Percentiles rank a stretch among this genome's conserved stretches.
phyloP scores from a whole-genome alignment of 225 moss, liverwort and hornwort species.

The Takakia lepidozioides region DNA sequence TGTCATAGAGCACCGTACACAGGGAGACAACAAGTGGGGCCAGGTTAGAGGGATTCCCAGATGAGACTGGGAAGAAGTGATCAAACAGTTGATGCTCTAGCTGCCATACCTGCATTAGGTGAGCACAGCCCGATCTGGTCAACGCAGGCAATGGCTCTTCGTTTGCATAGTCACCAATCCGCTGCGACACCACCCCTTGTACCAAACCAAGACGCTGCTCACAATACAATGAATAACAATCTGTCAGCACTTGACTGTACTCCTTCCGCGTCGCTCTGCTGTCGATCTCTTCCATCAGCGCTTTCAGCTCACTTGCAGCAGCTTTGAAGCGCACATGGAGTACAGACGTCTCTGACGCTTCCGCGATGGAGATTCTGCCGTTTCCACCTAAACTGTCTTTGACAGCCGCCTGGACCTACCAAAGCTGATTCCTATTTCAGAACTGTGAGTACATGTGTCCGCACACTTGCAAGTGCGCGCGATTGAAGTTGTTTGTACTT shows the following conservation, averaged over 20 bases:
- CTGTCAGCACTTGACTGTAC: constrained; percentile 33
- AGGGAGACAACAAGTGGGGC: constrained; percentile 43
- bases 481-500: constrained; percentile 94
- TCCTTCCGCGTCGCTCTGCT: constrained; percentile 45
- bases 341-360: constrained; percentile 91
- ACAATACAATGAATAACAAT: constrained; percentile 47
- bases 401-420: constrained; percentile 89
- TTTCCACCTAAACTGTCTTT: too few relatives aligned
- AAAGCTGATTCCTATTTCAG: constrained; percentile 64
- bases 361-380: too few relatives aligned
- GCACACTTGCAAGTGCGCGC: constrained; percentile 84
- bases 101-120: constrained; percentile 61
- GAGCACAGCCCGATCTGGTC: constrained; percentile 96
- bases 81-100: constrained; percentile 53
- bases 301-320: constrained; percentile 91
- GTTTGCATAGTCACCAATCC: constrained; percentile 73
- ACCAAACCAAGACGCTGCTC: constrained; percentile 84
- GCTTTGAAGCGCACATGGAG: constrained; percentile 94
- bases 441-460: constrained; percentile 89
- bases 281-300: constrained; percentile 83
- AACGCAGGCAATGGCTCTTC: constrained; percentile 74
- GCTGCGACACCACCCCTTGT: constrained; percentile 59
- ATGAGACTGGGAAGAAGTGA: constrained; percentile 50
- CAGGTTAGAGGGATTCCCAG: constrained; percentile 27
- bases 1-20: constrained; percentile 52